phyloP scores from a whole-genome alignment of 192 early-diverging fungal species.

The Pilaira anomala region DNA sequence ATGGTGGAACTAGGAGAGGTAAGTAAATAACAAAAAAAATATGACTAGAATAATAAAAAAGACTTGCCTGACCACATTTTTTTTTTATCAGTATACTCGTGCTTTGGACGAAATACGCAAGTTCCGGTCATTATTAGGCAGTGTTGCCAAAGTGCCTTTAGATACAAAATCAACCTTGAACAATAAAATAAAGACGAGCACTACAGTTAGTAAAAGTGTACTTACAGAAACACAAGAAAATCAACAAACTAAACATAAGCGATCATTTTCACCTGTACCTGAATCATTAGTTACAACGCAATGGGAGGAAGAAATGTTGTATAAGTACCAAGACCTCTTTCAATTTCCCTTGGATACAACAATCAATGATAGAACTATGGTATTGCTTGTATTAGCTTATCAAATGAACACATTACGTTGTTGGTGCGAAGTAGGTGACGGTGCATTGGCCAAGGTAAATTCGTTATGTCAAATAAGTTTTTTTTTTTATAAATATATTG shows the following conservation, averaged over 20 bases:
- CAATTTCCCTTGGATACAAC: slow-evolving; percentile 24
- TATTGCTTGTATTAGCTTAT: slow-evolving; percentile 30
- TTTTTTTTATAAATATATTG: background rate
- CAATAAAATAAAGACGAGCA: background rate
- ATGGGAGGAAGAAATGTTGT: slow-evolving; percentile 22
- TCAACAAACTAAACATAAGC: background rate
- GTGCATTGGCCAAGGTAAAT: slow-evolving; percentile 40
- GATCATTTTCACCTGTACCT: background rate
- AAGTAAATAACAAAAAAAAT: slow-evolving; percentile 1
- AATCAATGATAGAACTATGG: slow-evolving; percentile 17
- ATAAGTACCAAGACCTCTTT: slow-evolving; percentile 21
- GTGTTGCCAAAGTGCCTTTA: slow-evolving; percentile 21
- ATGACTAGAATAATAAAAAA: background rate
- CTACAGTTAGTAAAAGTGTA: background rate
- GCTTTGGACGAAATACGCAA: slow-evolving; percentile 42
- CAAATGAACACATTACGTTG: slow-evolving; percentile 45
- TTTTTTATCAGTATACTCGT: slow-evolving; percentile 39
- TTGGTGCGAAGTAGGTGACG: slow-evolving; percentile 42
- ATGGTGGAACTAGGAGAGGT: slow-evolving; percentile 52
- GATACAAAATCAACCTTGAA: background rate
- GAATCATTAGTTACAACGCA: slow-evolving; percentile 2
- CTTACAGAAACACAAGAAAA: background rate
- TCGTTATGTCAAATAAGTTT: background rate
- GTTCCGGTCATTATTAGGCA: slow-evolving; percentile 37
- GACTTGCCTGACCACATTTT: background rate